These are phyloP conservation scores for Globisporangium cederbergense DNA, from an alignment of 352 stramenopile genomes.

Conservation along the genomic window DNA sequence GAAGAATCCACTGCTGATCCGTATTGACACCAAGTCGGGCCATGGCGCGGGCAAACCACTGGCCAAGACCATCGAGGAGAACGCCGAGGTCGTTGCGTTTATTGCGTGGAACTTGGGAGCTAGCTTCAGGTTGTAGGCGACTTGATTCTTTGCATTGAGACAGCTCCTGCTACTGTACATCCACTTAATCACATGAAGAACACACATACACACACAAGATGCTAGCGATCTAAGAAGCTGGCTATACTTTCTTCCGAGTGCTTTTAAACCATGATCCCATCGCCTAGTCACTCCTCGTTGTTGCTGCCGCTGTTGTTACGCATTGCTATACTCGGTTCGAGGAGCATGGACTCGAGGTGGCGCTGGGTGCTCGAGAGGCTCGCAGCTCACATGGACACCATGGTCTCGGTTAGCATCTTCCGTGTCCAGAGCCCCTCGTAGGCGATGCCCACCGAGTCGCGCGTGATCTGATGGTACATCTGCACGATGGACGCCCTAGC, in stretches of 20 bases:
- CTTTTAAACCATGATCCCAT: not conserved
- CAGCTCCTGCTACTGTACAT: too few relatives aligned
- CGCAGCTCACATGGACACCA: not conserved
- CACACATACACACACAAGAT: too few relatives aligned
- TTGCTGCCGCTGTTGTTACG: not conserved
- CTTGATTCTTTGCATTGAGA: too few relatives aligned
- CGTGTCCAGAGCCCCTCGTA: not conserved
- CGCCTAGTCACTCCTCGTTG: not conserved
- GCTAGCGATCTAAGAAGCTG: too few relatives aligned
- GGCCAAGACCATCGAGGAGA: too few relatives aligned
- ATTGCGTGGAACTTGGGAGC: too few relatives aligned
- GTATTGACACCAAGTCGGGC: constrained; percentile 12
- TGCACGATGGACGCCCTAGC: not conserved
- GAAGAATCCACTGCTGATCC: constrained; percentile 84
- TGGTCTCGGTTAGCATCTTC: not conserved
- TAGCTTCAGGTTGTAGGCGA: too few relatives aligned
- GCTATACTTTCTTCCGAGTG: not conserved
- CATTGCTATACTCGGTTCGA: not conserved
- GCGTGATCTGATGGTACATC: not conserved
- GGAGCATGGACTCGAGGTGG: not conserved
- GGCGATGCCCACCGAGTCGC: not conserved
- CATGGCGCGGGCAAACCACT: too few relatives aligned
- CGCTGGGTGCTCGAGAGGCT: not conserved
- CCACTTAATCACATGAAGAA: too few relatives aligned
- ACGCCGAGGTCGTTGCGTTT: too few relatives aligned